phyloP scores from a whole-genome alignment of 2,329 filamentous ascomycete genomes.

The Tolypocladium nubicola region DNA sequence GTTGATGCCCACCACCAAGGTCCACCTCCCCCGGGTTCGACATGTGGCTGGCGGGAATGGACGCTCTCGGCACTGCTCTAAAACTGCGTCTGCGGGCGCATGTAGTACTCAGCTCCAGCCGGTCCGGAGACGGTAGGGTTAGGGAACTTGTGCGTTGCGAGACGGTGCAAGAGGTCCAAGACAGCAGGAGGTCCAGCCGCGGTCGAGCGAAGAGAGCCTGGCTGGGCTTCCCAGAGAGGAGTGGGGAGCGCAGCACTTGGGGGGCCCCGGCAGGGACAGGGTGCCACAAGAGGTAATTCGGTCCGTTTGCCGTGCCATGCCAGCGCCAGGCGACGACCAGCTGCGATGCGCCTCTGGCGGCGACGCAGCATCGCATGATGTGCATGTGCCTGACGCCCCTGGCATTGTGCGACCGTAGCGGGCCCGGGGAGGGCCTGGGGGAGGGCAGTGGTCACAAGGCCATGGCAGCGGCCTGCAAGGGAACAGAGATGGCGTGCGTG shows the following conservation, averaged over 20 bases:
- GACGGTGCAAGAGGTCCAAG: not conserved
- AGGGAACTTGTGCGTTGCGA: not conserved
- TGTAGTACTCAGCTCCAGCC: not conserved
- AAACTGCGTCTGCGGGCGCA: not conserved
- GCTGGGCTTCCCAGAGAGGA: not conserved
- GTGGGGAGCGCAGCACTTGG: not conserved
- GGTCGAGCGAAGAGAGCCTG: not conserved
- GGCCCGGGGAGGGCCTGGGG: not conserved
- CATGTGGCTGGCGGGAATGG: not conserved
- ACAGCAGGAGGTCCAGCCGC: not conserved
- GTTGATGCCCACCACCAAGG: not conserved
- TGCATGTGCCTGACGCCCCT: not conserved
- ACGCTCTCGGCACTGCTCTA: not conserved
- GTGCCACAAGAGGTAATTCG: slow-evolving; percentile 2
- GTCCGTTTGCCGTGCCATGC: slow-evolving; percentile 20
- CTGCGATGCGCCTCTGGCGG: not conserved
- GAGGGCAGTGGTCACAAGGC: not conserved
- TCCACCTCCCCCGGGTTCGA: not conserved
- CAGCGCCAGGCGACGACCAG: not conserved
- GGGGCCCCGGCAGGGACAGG: not conserved
- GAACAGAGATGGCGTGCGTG: not conserved
- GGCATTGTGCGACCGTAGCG: not conserved
- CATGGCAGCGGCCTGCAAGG: not conserved
- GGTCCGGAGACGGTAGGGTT: not conserved
- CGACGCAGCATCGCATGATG: not conserved